These are phyloP conservation scores for Ceraceosorus bombacis DNA, from an alignment of 1,284 basidiomycete genomes.

Conservation along the genomic window DNA sequence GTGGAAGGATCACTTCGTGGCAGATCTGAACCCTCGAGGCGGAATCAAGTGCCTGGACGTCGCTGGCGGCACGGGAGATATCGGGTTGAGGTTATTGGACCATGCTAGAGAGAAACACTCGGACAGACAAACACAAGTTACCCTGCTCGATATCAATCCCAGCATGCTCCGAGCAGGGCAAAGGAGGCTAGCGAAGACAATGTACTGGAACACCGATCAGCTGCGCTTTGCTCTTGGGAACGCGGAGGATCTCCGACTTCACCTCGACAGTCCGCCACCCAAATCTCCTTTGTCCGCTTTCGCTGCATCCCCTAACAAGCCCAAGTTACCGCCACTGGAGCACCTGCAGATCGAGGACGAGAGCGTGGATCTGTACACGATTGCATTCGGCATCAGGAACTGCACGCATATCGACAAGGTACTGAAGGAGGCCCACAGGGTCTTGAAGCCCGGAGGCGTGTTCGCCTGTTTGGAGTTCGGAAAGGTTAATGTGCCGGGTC, in stretches of 20 bases:
- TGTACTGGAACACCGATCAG: slow-evolving; percentile 67
- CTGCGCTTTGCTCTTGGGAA: slow-evolving; percentile 87
- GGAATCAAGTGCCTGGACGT: slow-evolving; percentile 74
- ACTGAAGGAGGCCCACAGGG: slow-evolving; percentile 80
- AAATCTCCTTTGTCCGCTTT: slow-evolving; percentile 7
- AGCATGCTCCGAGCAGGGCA: slow-evolving; percentile 92
- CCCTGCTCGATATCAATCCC: slow-evolving; percentile 88
- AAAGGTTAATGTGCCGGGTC: slow-evolving; percentile 77
- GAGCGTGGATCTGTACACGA: slow-evolving; percentile 94
- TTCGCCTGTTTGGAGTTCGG: slow-evolving; percentile 97
- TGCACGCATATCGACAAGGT: slow-evolving; percentile 88
- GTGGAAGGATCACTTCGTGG: slow-evolving; percentile 92
- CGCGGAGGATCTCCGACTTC: slow-evolving; percentile 64
- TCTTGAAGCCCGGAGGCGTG: slow-evolving; percentile 90
- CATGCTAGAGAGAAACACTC: slow-evolving; percentile 73
- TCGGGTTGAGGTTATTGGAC: slow-evolving; percentile 88
- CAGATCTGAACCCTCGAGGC: slow-evolving; percentile 64
- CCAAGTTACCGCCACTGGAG: slow-evolving; percentile 34
- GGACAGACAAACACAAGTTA: slow-evolving; percentile 63
- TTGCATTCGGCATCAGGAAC: slow-evolving; percentile 97
- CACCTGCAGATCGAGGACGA: slow-evolving; percentile 45
- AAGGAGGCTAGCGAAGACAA: slow-evolving; percentile 50
- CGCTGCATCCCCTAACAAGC: slow-evolving; percentile 24
- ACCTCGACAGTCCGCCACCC: slow-evolving; percentile 25
- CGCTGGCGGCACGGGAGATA: slow-evolving; percentile 92